Conservation (phyloP, 495 filamentous ascomycete species). For the Penicillium desertorum region DNA sequence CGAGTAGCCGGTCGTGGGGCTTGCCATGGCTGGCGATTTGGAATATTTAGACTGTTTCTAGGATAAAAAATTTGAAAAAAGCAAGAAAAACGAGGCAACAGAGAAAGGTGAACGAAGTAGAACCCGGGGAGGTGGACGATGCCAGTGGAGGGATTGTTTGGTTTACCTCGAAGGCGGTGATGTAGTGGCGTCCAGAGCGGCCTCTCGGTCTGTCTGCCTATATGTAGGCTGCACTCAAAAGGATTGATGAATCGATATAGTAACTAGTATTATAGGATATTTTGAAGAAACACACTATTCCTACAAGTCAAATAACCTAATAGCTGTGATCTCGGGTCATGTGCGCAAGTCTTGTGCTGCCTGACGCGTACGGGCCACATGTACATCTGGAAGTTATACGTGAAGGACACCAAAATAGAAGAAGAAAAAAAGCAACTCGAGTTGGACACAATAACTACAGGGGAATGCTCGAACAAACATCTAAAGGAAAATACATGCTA, state of each 20-base stretch:
- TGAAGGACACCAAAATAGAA: neutral
- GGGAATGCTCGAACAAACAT: conserved; percentile 37
- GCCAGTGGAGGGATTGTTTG: conserved; percentile 30
- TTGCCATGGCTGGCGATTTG: conserved; percentile 48
- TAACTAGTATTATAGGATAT: neutral
- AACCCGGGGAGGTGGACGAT: conserved; percentile 8
- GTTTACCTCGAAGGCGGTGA: conserved; percentile 33
- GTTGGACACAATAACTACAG: conserved; percentile 40
- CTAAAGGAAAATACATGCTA: conserved; percentile 29
- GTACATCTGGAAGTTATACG: neutral
- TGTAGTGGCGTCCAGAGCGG: conserved; percentile 25
- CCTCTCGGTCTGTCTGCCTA: conserved; percentile 3
- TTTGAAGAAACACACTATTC: neutral
- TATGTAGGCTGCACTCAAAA: conserved; percentile 6
- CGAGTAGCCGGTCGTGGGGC: conserved; percentile 48
- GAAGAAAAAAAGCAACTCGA: conserved; percentile 14
- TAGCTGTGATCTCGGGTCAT: neutral
- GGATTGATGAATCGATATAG: neutral
- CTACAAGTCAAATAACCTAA: neutral
- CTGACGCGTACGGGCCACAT: conserved; percentile 8
- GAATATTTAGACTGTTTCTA: conserved; percentile 20
- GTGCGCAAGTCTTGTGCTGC: neutral
- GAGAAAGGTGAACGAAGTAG: conserved; percentile 10
- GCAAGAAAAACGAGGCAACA: conserved; percentile 9
- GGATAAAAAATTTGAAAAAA: conserved; percentile 8